Base-by-base conservation (phyloP, 176 grass and related monocot species). In the Rhynchospora breviuscula region DNA sequence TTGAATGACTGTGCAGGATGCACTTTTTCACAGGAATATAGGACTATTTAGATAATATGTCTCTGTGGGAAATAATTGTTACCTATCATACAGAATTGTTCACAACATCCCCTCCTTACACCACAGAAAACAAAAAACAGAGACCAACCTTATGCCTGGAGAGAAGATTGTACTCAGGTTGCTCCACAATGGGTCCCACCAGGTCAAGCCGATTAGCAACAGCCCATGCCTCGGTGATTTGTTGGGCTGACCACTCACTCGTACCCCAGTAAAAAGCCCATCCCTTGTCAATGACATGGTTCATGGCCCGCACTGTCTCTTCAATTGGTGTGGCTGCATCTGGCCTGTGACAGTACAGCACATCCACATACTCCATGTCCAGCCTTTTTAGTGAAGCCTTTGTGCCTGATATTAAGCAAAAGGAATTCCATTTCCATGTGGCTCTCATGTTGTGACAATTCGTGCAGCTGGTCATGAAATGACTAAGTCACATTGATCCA, bases 211-310 rank as follows among this genome's bases (percentile, higher is more conserved):
- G 82, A 35, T 86, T 83, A 31, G 96, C 96, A 54, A 95, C 88
- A 0, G 12, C 88, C 91, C 96, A 99, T 0, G 96, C 96, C 83
- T 99, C 96, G 3, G 96, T 99, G 78, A 99, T 99, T 87, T 99
- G 96, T 86, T 95, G 96, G 21, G 89, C 89, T 31, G 91, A 91
- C 96, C 93, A 99, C 91, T 99, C 96, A 7, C 85, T 88, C 0
- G 96, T 99, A 0, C 96, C 96, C 96, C 96, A 99, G 78, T 99
- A 99, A 83, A 99, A 99, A 0, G 96, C 96, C 92, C 88, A 90
- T 0, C 96, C 96, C 69, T 88, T 88, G 46, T 99, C 96, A 67
- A 99, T 99, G 83, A 95, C 88, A 88, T 90, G 90, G 86, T 95
- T 99, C 91, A 99, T 93, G 46, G 96, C 96, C 53, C 96, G 63